A percentile compares a stretch with the other conserved stretches of the same genome.
Evolutionary conservation across 495 filamentous ascomycete species (phyloP).

Genomic region (Lasiosphaeris hirsuta): DNA sequence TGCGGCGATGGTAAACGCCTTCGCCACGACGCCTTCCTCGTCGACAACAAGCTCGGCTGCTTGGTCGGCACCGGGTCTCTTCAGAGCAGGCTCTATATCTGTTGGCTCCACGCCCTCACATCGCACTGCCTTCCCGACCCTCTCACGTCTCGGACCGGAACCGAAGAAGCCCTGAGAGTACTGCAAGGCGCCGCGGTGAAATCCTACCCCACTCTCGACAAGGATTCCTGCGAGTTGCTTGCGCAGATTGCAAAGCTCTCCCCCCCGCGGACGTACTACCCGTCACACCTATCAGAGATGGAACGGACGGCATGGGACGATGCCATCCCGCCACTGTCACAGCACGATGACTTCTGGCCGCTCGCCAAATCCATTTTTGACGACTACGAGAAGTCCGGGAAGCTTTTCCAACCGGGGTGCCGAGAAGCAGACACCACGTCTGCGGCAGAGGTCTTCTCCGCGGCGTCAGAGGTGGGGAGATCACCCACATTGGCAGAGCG

Average conservation of each 20-base stretch:
- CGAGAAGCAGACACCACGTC: not conserved
- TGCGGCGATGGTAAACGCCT: constrained; percentile 16
- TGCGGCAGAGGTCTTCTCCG: not conserved
- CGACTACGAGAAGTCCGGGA: constrained; percentile 39
- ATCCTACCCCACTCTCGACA: constrained; percentile 47
- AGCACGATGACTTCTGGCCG: constrained; percentile 48
- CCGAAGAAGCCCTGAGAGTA: constrained; percentile 55
- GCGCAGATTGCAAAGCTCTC: constrained; percentile 48
- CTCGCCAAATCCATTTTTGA: constrained; percentile 41
- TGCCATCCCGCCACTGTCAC: constrained; percentile 42
- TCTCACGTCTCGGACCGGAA: constrained; percentile 57
- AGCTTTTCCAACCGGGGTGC: constrained; percentile 22
- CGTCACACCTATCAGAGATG: constrained; percentile 23
- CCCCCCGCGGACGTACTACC: constrained; percentile 41
- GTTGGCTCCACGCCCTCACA: constrained; percentile 61
- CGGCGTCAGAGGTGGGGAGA: too few species aligned
- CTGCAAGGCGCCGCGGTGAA: constrained; percentile 48
- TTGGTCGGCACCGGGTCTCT: constrained; percentile 51
- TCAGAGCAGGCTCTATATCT: constrained; percentile 51
- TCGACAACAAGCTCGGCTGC: constrained; percentile 50
- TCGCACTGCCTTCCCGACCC: constrained; percentile 56
- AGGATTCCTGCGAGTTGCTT: constrained; percentile 40
- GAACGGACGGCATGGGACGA: constrained; percentile 24
- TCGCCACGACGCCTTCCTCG: constrained; percentile 35
- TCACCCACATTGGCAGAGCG: constrained; percentile 31